Evolutionary conservation across 805 yeast species (phyloP), one percentile per base, ranked within the genome.

Genomic region (Tetrapisispora iriomotensis): DNA sequence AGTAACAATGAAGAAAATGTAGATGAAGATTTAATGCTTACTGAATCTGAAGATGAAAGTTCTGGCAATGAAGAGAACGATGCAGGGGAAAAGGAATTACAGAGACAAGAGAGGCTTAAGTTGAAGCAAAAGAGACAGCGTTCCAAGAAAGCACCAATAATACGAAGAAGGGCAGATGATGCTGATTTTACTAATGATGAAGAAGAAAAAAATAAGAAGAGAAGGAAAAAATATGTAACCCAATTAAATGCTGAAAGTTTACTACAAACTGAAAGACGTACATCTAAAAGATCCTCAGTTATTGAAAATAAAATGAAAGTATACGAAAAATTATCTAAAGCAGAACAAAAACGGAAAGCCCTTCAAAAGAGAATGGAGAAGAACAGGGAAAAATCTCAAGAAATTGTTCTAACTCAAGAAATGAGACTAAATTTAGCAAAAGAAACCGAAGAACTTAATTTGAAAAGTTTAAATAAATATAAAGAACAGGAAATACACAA

Each of bases 401-500:
- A 67, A 23, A 45, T 47, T 22, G 45, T 51, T 17, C 39, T 66
- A 41, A 66, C 70, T 1, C 71, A 68, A 41, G 68, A 65, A 29
- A 76, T 63, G 44, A 54, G 67, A 43, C 40, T 68, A 33, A 79
- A 72, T n/a, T 92, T 86, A 56, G 97, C 98, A 1, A 66, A 78
- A 34, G 82, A 79, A 49, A 92, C 96, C 0, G 98, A 92, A 60
- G 70, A 72, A 54, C 71, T 73, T 32, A 92, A 92, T 58, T 64
- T 77, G 2, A 66, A 75, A 21, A 82, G 96, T 3, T 65, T 92
- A 47, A 77, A 82, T 45, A 68, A 73, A 50, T 92, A 83, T 54
- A 75, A 80, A 50, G 94, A 88, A 50, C 90, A 84, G 54, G 98
- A 92, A 56, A 65, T 81, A 30, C 79, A 76, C 34, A 79, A 85